phyloP scores from a whole-genome alignment of 177 flowering plant species.

The Vitis hybrid region DNA sequence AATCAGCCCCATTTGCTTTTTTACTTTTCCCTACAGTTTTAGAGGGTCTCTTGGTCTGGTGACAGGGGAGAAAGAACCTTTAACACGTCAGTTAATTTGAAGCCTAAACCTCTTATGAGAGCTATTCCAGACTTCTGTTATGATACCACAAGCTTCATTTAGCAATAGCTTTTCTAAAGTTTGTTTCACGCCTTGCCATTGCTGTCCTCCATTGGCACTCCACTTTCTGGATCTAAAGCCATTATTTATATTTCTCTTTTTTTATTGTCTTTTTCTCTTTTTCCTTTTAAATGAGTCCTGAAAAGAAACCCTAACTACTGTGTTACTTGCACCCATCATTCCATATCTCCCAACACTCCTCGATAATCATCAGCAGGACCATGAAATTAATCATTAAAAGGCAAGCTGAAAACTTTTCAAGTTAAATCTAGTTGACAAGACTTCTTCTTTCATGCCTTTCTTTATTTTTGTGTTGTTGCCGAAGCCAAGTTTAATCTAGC shows the following conservation, averaged over 20 bases:
- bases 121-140: conserved; percentile 1
- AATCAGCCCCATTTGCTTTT: conserved; percentile 4
- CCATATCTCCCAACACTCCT: background rate
- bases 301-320: no score
- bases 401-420: background rate
- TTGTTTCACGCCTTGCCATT: no score
- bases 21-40: conserved; percentile 3
- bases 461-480: no score
- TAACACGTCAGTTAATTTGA: background rate
- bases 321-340: no score
- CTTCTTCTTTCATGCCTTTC: background rate
- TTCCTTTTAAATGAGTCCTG: no score
- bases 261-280: no score
- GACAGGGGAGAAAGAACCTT: background rate
- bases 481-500: no score
- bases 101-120: background rate
- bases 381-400: background rate
- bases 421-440: background rate
- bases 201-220: no score
- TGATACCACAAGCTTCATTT: conserved; percentile 8
- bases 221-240: no score
- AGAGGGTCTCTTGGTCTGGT: background rate
- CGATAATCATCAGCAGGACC: background rate
- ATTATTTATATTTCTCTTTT: no score
- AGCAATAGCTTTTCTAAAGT: background rate